phyloP scores from a whole-genome alignment of 2,329 filamentous ascomycete species.

The Leptographium radiaticola region DNA sequence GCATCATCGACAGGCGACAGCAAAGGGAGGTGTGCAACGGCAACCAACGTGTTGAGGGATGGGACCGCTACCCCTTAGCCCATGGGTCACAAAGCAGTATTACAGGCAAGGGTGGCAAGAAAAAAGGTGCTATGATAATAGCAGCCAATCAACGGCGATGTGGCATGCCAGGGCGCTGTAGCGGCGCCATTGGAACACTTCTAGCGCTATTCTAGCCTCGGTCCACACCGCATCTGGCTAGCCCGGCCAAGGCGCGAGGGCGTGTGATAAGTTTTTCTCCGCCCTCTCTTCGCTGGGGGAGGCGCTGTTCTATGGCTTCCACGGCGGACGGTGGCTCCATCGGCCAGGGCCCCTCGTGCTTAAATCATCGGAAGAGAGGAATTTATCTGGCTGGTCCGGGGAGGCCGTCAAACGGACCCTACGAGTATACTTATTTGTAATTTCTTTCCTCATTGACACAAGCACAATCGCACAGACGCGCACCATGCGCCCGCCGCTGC shows the following conservation, averaged over 20 bases:
- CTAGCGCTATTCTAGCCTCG: conserved; percentile 26
- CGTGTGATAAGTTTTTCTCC: neutral
- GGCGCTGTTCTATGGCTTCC: neutral
- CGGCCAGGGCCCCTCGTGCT: neutral
- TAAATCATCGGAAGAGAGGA: no score
- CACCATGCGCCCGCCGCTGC: neutral
- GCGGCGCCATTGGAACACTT: conserved; percentile 15
- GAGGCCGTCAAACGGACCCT: no score
- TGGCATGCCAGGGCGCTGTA: neutral
- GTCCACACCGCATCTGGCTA: conserved; percentile 2
- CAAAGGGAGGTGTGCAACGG: neutral
- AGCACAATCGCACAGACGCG: neutral
- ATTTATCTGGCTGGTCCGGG: no score
- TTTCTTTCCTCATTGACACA: neutral
- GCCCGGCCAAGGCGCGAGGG: neutral
- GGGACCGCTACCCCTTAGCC: neutral
- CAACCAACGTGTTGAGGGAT: neutral
- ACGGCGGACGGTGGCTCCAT: neutral
- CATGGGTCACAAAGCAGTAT: neutral
- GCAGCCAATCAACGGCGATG: neutral
- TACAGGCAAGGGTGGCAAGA: neutral
- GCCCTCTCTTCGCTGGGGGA: neutral
- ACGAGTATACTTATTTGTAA: neutral
- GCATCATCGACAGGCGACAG: neutral
- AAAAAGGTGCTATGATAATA: neutral